phyloP scores from a whole-genome alignment of 176 grass and related monocot species.

The Carex kokanica region DNA sequence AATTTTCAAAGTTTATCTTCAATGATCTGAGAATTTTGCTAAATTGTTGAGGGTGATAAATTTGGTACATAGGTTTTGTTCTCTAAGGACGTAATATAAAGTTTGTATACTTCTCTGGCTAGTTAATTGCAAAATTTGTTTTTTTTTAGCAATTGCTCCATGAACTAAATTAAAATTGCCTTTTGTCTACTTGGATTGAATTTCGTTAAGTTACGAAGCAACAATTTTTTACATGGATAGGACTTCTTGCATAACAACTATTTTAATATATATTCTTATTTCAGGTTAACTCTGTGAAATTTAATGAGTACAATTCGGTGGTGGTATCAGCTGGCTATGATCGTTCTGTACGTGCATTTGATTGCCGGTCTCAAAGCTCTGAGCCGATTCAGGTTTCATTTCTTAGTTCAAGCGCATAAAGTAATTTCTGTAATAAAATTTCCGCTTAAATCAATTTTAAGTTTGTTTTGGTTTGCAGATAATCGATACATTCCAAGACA shows the following conservation, averaged over 20 bases:
- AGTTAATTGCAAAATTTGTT: no score
- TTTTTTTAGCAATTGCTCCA: background rate
- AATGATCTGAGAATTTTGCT: background rate
- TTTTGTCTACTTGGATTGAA: background rate
- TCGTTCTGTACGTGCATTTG: constrained; percentile 71
- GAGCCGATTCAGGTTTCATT: constrained; percentile 85
- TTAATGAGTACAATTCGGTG: constrained; percentile 75
- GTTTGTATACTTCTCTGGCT: no score
- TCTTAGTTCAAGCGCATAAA: constrained; percentile 4
- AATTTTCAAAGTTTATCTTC: background rate
- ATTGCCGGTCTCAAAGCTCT: constrained; percentile 83
- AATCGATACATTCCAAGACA: constrained; percentile 94
- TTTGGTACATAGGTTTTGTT: no score
- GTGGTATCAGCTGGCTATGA: constrained; percentile 94
- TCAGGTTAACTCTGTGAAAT: constrained; percentile 91
- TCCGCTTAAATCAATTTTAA: background rate
- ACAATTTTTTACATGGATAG: background rate
- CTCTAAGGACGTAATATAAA: no score
- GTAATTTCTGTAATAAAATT: background rate
- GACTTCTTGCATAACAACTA: background rate
- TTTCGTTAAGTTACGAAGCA: background rate
- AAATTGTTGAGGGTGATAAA: background rate
- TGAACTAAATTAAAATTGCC: background rate
- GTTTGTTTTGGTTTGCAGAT: constrained; percentile 46
- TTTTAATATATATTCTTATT: constrained; percentile 3